Conservation (phyloP, 345 rosid species). For the Bretschneidera sinensis region DNA sequence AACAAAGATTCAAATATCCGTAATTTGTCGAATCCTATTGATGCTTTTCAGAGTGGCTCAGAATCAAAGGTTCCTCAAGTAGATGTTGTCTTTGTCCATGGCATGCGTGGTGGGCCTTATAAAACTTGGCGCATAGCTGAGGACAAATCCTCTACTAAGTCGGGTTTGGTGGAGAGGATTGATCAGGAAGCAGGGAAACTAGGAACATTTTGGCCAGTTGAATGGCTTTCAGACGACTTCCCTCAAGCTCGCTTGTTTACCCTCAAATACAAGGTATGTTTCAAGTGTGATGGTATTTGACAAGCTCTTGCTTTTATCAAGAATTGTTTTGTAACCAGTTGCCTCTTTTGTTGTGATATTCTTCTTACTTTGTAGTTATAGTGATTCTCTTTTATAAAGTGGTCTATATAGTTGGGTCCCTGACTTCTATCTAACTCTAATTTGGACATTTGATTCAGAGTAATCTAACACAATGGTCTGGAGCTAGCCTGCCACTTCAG, state of each 20-base stretch:
- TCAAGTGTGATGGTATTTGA: slow-evolving; percentile 12
- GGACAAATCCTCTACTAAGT: slow-evolving; percentile 81
- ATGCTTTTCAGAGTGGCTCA: slow-evolving; percentile 26
- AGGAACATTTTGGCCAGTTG: slow-evolving; percentile 98
- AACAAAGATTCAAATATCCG: slow-evolving; percentile 25
- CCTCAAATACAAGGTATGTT: slow-evolving; percentile 85
- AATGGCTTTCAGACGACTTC: slow-evolving; percentile 91
- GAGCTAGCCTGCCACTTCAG: slow-evolving; percentile 97
- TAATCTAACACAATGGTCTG: slow-evolving; percentile 91
- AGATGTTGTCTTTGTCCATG: slow-evolving; percentile 93
- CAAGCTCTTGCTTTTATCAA: not conserved
- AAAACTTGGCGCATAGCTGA: slow-evolving; percentile 94
- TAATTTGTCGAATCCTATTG: slow-evolving; percentile 27
- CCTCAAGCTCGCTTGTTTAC: slow-evolving; percentile 85
- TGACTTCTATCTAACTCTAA: slow-evolving; percentile 7
- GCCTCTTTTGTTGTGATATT: slow-evolving; percentile 3
- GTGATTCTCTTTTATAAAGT: not conserved
- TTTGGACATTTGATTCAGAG: slow-evolving; percentile 56
- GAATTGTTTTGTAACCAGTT: not conserved
- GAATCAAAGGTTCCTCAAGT: slow-evolving; percentile 46
- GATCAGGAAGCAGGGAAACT: slow-evolving; percentile 98
- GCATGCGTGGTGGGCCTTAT: slow-evolving; percentile 91
- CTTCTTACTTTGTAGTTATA: too few relatives aligned
- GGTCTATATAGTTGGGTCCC: slow-evolving; percentile 1
- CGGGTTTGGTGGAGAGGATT: slow-evolving; percentile 93